Conservation (phyloP, 2,329 filamentous ascomycete species). For the Calonectria multiphialidica region DNA sequence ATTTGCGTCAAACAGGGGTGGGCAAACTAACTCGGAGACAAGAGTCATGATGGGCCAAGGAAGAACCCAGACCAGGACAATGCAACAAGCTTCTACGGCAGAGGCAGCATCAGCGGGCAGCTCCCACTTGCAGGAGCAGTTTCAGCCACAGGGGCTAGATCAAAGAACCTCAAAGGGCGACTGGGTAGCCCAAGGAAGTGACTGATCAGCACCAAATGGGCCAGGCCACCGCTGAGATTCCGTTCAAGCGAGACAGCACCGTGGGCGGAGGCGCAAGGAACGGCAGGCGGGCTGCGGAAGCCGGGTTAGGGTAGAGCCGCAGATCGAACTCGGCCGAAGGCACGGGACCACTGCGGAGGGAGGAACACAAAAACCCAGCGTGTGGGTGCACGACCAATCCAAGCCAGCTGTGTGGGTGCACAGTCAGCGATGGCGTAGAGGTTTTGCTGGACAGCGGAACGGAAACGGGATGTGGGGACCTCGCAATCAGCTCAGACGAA, state of each 20-base stretch:
- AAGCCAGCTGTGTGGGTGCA: not conserved
- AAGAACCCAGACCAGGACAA: conserved; percentile 29
- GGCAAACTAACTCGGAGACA: conserved; percentile 46
- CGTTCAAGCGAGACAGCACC: conserved; percentile 4
- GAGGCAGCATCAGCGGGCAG: conserved; percentile 33
- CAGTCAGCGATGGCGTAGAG: not conserved
- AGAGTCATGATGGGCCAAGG: conserved; percentile 41
- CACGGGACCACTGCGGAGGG: conserved; percentile 18
- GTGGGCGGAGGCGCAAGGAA: conserved; percentile 23
- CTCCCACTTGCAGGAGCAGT: conserved; percentile 11
- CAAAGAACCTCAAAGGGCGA: not conserved
- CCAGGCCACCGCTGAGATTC: not conserved
- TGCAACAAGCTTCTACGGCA: conserved; percentile 17
- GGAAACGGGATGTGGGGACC: conserved; percentile 42
- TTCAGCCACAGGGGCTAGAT: not conserved
- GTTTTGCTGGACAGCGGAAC: conserved; percentile 20
- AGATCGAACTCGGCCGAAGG: conserved; percentile 19
- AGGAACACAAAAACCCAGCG: not conserved
- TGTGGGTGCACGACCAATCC: not conserved
- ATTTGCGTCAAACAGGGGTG: conserved; percentile 19
- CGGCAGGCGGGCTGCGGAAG: conserved; percentile 13
- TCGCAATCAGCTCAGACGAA: conserved; percentile 18
- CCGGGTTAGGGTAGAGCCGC: conserved; percentile 24
- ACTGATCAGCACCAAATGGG: conserved; percentile 8
- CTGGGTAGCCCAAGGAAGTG: not conserved